A percentile compares a stretch with the other conserved stretches of the same genome.
These are phyloP conservation scores for Globisporangium apiculatum DNA, from an alignment of 352 stramenopile species.

Conservation along the genomic window DNA sequence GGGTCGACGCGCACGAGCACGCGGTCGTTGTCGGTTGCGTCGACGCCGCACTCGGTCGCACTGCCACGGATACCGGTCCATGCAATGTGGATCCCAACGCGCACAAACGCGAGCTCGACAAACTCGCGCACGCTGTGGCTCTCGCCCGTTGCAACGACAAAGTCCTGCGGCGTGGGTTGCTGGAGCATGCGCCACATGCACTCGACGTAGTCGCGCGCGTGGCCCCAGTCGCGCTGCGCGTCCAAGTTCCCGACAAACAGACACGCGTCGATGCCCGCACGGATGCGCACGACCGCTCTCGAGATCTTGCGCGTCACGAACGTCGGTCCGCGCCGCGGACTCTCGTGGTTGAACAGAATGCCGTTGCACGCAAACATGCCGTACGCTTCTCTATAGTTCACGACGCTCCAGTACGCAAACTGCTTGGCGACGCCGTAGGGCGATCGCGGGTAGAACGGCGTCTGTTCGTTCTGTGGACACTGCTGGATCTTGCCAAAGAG, in stretches of 20 bases:
- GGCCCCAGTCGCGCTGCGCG: conserved; percentile 97
- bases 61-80: conserved; percentile 90
- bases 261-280: conserved; percentile 87
- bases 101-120: conserved; percentile 93
- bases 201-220: conserved; percentile 97
- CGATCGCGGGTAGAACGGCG: conserved; percentile 98
- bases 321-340: conserved; percentile 93
- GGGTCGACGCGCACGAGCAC: conserved; percentile 95
- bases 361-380: conserved; percentile 93
- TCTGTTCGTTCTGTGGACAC: conserved; percentile 95
- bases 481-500: conserved; percentile 97
- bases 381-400: conserved; percentile 99
- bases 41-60: conserved; percentile 92
- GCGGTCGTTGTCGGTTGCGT: conserved; percentile 76
- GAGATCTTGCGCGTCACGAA: conserved; percentile 99
- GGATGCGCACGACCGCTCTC: conserved; percentile 91
- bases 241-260: conserved; percentile 98
- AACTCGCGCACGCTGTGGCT: conserved; percentile 98
- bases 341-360: conserved; percentile 99
- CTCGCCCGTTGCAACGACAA: conserved; percentile 92
- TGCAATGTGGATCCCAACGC: conserved; percentile 84
- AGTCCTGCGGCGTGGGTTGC: conserved; percentile 58
- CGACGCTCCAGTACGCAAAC: conserved; percentile 98
- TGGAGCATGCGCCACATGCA: conserved; percentile 99
- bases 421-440: conserved; percentile 98